Evolutionary conservation across 495 filamentous ascomycete genomes (phyloP), one percentile per base, ranked within the genome.

Genomic region (Halenospora varia): DNA sequence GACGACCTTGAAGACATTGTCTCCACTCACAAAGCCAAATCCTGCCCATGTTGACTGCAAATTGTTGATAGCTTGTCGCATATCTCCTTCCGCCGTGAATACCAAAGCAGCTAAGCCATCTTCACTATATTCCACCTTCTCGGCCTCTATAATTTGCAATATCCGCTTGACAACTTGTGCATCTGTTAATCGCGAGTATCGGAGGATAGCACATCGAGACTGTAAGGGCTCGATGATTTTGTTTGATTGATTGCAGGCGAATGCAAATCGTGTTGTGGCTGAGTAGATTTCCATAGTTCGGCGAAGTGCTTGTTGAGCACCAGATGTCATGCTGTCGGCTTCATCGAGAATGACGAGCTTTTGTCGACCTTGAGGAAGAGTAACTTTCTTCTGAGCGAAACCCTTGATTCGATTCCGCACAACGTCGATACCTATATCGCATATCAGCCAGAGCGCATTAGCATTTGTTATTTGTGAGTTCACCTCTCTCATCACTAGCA

Each of bases 241-340:
- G 75, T 97, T 99, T 55, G 87, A 92, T 71, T 96, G 90, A 71
- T 99, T 99, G 77, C 95, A 97, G 9, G 94, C 94, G 65, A 99
- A 97, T 0, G 94, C 95, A 71, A 99, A 99, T 58, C 94, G 85
- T 24, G 94, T 99, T 1, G 94, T 99, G 26, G 89, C 84, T 13
- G 88, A 92, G 76, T 99, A 97, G 62, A 99, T 99, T 75, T 99
- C 94, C 94, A 99, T 99, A 1, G 94, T 99, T 29, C 94, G 81
- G 19, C 94, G 86, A 22, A 99, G 80, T 1, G 94, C 94, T 72
- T 99, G 94, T 69, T 99, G 94, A 2, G 94, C 94, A 44, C 94
- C 94, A 26, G 87, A 85, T 0, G 94, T 99, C 94, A 99, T 99
- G 71, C 85, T 88, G 71, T 99, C 94, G 22, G 95, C 94, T 75